Base-by-base conservation (phyloP, 2,329 filamentous ascomycete genomes). In the Neonectria magnoliae region DNA sequence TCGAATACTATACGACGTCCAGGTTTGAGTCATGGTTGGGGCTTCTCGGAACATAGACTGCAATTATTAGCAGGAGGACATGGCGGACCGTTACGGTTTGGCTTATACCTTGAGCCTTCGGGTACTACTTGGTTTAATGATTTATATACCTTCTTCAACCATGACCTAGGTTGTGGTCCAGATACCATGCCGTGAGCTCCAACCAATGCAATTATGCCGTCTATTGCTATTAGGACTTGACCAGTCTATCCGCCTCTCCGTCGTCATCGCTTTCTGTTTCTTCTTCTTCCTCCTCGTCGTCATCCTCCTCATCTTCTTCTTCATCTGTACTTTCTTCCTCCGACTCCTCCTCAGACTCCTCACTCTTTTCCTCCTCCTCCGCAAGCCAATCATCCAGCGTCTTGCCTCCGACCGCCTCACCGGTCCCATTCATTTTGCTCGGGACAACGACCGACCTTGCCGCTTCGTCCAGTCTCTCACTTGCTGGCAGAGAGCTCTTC, bases 371-470 rank as follows among this genome's bases (percentile, higher is more conserved):
- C 16, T 89, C 87, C 47, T 88, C 89, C 74, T 93, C 92, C 5
- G 91, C 93, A 61, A 98, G 83, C 94, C 96, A 98, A 77, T 97
- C 93, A 81, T 98, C 94, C 67, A 99, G 81, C 20, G 91, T 93
- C 85, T 97, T 97, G 44, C 88, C 88, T 56, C 85, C 85, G 1
- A 84, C 77, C 11, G 79, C 83, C 53, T 89, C 89, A 5, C 80
- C 79, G 14, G 80, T 68, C 1, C 82, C 87, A 73, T 90, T 90
- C 14, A 81, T 78, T 71, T 81, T 86, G 42, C 76, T 79, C 9
- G 79, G 79, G 20, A 78, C 79, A 20, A 70, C 69, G 9, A 11
- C n/a, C 5, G 74, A 65, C 18, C 76, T 76, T 62, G 78, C 81
- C 1, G 85, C 87, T 22, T 86, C 86, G 69, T 93, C 91, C 47